Base-by-base conservation (phyloP, 768 basidiomycete species). In the Gyrodon lividus region DNA sequence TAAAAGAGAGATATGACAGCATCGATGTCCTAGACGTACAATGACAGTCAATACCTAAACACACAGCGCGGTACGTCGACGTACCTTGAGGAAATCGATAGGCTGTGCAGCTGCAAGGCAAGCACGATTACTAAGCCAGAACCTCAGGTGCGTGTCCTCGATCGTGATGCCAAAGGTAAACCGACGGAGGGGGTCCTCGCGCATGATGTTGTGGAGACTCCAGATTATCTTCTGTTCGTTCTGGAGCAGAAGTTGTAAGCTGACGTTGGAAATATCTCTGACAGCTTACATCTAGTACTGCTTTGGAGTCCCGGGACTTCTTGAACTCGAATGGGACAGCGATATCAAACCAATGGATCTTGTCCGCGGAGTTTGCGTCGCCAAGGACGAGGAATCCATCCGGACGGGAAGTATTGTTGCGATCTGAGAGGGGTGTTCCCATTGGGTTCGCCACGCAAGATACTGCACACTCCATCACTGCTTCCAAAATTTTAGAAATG, bases 131-230 rank as follows among this genome's bases (percentile, higher is more conserved):
- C 3, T 6, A 10, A 37, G 61, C 72, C 72, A 72, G 19, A 71
- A 1, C 17, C 70, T 56, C 58, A 62, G 54, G 0, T 37, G 6
- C 0, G 24, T 58, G 39, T 63, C 56, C 45, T 70, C 63, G 14
- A 68, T 48, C 0, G 63, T 68, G 20, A 70, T 60, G 0, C 68
- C 70, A 17, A 66, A 60, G 2, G 56, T 50, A 28, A 67, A 65
- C 4, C 63, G 48, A 4, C 61, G 52, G 30, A 61, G 48, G 0
- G 56, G 64, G 44, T 72, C 71, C 31, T 62, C 52, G 2, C 54
- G 52, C 64, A 72, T 66, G 39, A 62, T 59, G 16, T 61, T 52
- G 22, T 60, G 55, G 17, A 67, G 38, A 40, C 54, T 59, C 64
- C 64, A 66, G 19, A 72, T 48, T 1, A 68, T 47, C 55, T 70